Base-by-base conservation (phyloP, 2,329 filamentous ascomycete genomes). In the Fusarium sterilihyphosum region DNA sequence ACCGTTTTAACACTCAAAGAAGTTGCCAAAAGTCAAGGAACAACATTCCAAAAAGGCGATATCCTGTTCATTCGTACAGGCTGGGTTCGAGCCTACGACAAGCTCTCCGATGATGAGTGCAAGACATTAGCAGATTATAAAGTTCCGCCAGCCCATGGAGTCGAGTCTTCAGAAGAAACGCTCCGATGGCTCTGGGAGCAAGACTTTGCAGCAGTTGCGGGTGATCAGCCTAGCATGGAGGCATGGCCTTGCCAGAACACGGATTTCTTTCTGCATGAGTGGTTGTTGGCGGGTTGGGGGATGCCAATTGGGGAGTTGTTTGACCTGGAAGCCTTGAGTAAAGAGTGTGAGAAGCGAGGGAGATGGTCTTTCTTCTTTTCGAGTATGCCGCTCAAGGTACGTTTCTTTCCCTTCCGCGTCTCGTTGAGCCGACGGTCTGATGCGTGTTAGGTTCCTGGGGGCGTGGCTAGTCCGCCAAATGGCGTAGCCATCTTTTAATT, bases 171-270 rank as follows among this genome's bases (percentile, higher is more conserved):
- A 6, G 81, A 85, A 22, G 84, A 83, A 10, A 86, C 85, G 12
- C 82, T 89, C 20, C 83, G 84, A 43, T 91, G 89, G 89, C 81
- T 91, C 24, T 91, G 89, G 88, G 86, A 90, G 61, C 83, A 86
- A 11, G 65, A 57, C 20, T 90, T 91, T 73, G 82, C 88, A 0
- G 89, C 89, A 4, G 85, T 90, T 1, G 89, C 86, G 0, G 88
- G 88, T 6, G 89, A 92, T 66, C 84, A 85, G 56, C 86, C 88
- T 0, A 70, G 79, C 10, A 87, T 89, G 70, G 89, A 91, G 74
- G 86, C 86, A 7, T 87, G 85, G 74, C 84, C 85, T 13, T 77
- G 82, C 37, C 65, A 82, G 54, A 77, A 81, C 35, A 61, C 78
- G 43, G 65, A 82, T 74, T 80, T 70, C 44, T 77, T 69, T 49